Conservation (phyloP, 257 asterid species). For the Nicotiana benthamiana region DNA sequence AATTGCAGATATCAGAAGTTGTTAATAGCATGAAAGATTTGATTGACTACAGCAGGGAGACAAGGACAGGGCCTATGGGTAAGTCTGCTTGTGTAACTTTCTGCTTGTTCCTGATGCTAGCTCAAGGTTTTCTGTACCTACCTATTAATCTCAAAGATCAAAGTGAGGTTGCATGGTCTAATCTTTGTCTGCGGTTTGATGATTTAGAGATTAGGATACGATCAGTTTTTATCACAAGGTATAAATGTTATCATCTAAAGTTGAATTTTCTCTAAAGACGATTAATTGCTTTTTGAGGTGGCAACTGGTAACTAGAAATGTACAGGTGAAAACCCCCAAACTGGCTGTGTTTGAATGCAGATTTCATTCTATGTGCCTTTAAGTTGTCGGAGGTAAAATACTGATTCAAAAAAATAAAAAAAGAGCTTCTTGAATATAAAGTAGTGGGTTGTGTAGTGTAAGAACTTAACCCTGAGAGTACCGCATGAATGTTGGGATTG, state of each 20-base stretch:
- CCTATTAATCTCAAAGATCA: not conserved
- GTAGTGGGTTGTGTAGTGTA: not conserved
- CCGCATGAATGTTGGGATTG: not conserved
- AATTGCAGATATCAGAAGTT: conserved; percentile 94
- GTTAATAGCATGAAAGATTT: conserved; percentile 99
- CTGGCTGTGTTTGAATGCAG: not conserved
- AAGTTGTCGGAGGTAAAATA: not conserved
- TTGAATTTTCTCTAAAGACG: not conserved
- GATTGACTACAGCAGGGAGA: conserved; percentile 85
- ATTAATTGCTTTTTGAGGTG: not conserved
- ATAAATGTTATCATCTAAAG: not conserved
- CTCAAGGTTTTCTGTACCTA: not conserved
- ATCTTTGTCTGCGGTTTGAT: not conserved
- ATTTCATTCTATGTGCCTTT: not conserved
- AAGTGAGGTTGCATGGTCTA: not conserved
- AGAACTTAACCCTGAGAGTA: not conserved
- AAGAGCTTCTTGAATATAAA: not conserved
- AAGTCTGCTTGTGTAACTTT: conserved; percentile 24
- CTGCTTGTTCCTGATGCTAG: not conserved
- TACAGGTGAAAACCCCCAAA: not conserved
- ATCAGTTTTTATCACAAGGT: not conserved
- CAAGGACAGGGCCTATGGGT: conserved; percentile 97
- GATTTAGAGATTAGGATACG: not conserved
- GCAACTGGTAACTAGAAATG: not conserved
- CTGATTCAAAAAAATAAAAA: too few species aligned